phyloP scores from a whole-genome alignment of 2,329 filamentous ascomycete genomes.

The Stenocarpella maydis region DNA sequence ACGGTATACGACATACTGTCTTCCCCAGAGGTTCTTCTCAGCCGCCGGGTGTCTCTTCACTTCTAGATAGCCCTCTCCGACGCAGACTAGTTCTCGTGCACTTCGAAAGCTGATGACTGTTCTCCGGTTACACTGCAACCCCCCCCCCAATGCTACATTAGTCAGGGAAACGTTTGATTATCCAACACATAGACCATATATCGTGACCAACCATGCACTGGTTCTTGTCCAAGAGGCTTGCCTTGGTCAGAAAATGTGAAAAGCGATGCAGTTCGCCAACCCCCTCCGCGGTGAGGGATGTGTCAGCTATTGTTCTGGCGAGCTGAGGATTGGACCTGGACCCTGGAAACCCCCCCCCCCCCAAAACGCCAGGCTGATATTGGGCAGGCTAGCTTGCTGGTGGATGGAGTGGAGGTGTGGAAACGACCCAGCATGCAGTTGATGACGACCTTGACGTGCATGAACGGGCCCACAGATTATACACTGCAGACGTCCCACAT shows the following conservation, averaged over 20 bases:
- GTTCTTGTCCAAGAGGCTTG: background rate
- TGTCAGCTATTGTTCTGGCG: background rate
- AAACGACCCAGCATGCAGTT: background rate
- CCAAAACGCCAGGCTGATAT: conserved; percentile 10
- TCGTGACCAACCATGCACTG: background rate
- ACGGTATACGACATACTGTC: background rate
- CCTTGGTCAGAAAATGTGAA: conserved; percentile 8
- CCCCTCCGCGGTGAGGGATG: conserved; percentile 2
- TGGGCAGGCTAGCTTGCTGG: background rate
- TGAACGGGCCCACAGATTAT: conserved; percentile 17
- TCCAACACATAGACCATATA: background rate
- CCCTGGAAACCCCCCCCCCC: conserved; percentile 7
- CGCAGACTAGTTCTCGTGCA: background rate
- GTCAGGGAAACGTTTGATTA: background rate
- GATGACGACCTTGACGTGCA: conserved; percentile 17
- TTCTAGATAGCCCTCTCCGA: background rate
- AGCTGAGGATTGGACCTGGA: background rate
- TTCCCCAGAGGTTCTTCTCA: background rate
- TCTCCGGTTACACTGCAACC: background rate
- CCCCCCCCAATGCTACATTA: background rate
- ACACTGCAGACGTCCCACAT: conserved; percentile 22
- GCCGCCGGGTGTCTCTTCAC: background rate
- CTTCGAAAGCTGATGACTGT: conserved; percentile 1
- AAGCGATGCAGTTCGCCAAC: background rate
- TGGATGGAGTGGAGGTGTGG: conserved; percentile 8